Conservation (phyloP, 345 rosid genomes). For the Salix exigua region DNA sequence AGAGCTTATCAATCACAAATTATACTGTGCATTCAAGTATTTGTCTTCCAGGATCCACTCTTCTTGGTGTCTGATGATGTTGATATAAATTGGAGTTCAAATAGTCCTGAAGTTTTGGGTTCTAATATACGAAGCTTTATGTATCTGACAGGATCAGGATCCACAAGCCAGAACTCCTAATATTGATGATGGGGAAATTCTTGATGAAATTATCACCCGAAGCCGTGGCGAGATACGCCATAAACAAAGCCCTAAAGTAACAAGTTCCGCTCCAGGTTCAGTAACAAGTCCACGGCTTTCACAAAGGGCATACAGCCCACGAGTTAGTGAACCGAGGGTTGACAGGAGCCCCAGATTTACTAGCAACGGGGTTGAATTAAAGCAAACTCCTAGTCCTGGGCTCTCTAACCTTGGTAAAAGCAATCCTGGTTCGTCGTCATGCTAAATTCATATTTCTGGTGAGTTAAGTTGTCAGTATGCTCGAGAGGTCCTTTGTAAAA, state of each 20-base stretch:
- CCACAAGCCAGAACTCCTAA: slow-evolving; percentile 28
- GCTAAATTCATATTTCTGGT: slow-evolving; percentile 19
- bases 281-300: slow-evolving; percentile 34
- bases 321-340: slow-evolving; percentile 24
- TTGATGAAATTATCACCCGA: slow-evolving; percentile 76
- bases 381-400: slow-evolving; percentile 47
- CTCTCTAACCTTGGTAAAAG: slow-evolving; percentile 44
- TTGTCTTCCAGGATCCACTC: background rate
- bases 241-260: slow-evolving; percentile 52
- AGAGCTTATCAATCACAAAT: background rate
- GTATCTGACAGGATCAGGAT: slow-evolving; percentile 40
- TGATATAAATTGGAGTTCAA: background rate
- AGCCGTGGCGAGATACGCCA: slow-evolving; percentile 84
- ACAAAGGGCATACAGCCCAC: slow-evolving; percentile 41
- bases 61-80: background rate
- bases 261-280: slow-evolving; percentile 44
- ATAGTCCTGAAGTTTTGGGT: background rate
- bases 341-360: slow-evolving; percentile 23
- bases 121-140: slow-evolving; percentile 15
- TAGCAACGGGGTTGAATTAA: slow-evolving; percentile 32
- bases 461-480: slow-evolving; percentile 28
- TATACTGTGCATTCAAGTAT: background rate
- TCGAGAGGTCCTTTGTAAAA: slow-evolving; percentile 44
- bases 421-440: slow-evolving; percentile 28
- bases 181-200: slow-evolving; percentile 55